Evolutionary conservation across 139 green algal species (phyloP), one percentile per base, ranked within the genome.

Genomic region (Pycnococcus provasolii): DNA sequence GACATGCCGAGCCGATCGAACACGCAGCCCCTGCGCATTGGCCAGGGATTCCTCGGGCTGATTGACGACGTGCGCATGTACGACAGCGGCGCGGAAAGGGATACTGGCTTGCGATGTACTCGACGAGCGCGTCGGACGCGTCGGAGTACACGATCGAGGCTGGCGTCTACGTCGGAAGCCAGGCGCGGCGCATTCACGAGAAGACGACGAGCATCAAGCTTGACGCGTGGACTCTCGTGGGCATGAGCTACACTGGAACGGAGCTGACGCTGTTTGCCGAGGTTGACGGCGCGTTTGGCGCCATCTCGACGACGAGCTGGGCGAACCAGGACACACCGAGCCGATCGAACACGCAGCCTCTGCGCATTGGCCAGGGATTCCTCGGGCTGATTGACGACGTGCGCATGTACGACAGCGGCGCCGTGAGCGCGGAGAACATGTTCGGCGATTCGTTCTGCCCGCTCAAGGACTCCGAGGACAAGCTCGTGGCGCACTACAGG

Each of bases 21-120:
- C n/a, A n/a, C n/a, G n/a, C n/a, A n/a, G n/a, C n/a, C n/a, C n/a
- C n/a, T n/a, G n/a, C n/a, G n/a, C n/a, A n/a, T n/a, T n/a, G n/a
- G n/a, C n/a, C n/a, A n/a, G n/a, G n/a, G n/a, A n/a, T n/a, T n/a
- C n/a, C n/a, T n/a, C n/a, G 68, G 68, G 46, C 45, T 64, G 26
- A 68, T 75, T 41, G 68, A 75, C 44, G 68, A 75, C 43, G 68
- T 75, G 60, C 60, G 60, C 7, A 52, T 75, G 42, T 70, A 63
- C 40, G 13, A 55, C 11, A n/a, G 47, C 41, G 63, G 59, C 57
- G 26, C 9, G 61, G 61, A 39, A 75, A 75, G 68, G 68, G 68
- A 46, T 75, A 75, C 50, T 75, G 68, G 68, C 43, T 75, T 3
- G 68, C 54, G 43, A 40, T 75, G 15, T 69, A 13, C 45, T 42